Percentiles rank a stretch among this genome's conserved stretches.
phyloP scores from a whole-genome alignment of 352 stramenopile species.

The Pseudoperonospora humuli region DNA sequence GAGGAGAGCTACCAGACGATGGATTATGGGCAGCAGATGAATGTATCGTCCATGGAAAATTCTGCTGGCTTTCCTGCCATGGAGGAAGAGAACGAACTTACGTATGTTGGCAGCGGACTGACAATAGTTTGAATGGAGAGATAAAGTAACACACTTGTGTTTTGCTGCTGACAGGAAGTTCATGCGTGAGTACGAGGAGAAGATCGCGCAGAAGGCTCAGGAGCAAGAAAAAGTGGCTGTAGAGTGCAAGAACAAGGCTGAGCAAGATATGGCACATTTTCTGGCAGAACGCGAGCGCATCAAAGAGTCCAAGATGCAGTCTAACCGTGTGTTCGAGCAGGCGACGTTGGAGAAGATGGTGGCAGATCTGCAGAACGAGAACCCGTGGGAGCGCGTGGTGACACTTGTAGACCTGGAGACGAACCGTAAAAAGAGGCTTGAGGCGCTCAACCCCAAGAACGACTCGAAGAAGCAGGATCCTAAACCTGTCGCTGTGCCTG shows the following conservation, averaged over 20 bases:
- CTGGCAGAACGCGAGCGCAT: constrained; percentile 72
- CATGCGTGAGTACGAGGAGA: constrained; percentile 60
- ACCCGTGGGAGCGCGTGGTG: constrained; percentile 91
- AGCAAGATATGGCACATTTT: constrained; percentile 75
- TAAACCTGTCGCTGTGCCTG: constrained; percentile 29
- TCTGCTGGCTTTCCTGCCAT: constrained; percentile 35
- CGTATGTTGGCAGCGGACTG: constrained; percentile 25
- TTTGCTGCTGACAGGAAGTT: constrained; percentile 39
- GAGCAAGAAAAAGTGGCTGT: constrained; percentile 69
- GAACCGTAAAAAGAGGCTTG: constrained; percentile 66
- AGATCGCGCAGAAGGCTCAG: constrained; percentile 54
- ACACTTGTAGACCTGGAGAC: constrained; percentile 89
- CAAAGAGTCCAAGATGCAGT: constrained; percentile 87
- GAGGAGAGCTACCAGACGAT: constrained; percentile 20
- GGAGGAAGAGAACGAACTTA: constrained; percentile 68
- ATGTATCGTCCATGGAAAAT: constrained; percentile 17
- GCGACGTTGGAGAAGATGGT: constrained; percentile 92
- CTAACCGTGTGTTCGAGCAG: constrained; percentile 91
- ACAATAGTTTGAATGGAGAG: background rate
- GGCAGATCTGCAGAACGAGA: constrained; percentile 90
- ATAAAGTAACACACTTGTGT: background rate
- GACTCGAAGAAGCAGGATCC: constrained; percentile 35
- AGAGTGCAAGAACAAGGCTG: constrained; percentile 64
- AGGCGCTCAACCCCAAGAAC: constrained; percentile 44
- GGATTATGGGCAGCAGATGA: constrained; percentile 20